Evolutionary conservation across 1,139 yeast genomes (phyloP).

Genomic region (Suhomyces chickasaworum): DNA sequence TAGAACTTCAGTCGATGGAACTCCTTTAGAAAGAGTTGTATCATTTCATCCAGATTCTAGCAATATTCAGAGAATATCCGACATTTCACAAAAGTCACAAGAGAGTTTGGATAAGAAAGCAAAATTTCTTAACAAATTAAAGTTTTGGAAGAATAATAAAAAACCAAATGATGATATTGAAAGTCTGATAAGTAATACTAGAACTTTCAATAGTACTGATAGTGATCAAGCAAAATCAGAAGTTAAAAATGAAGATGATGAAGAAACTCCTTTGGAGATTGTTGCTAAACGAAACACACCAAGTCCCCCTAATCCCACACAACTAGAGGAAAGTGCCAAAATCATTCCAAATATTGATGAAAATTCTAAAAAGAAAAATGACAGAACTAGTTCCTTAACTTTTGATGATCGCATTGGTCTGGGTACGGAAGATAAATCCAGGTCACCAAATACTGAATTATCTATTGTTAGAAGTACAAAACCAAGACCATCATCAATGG

Average conservation of each 20-base stretch:
- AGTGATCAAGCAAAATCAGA: slow-evolving; percentile 3
- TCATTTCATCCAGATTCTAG: slow-evolving; percentile 38
- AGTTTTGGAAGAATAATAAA: slow-evolving; percentile 44
- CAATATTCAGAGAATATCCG: slow-evolving; percentile 17
- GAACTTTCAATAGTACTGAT: slow-evolving; percentile 11
- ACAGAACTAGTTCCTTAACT: slow-evolving; percentile 4
- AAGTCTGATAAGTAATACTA: slow-evolving; percentile 12
- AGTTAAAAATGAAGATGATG: slow-evolving; percentile 7
- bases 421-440: slow-evolving; percentile 8
- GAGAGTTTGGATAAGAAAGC: slow-evolving; percentile 18
- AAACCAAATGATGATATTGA: slow-evolving; percentile 16
- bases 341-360: slow-evolving; percentile 2
- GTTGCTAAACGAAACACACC: slow-evolving; percentile 10
- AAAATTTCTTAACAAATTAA: slow-evolving; percentile 38
- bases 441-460: slow-evolving; percentile 8
- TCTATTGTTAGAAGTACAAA: slow-evolving; percentile 20
- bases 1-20: slow-evolving; percentile 13
- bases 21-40: slow-evolving; percentile 33
- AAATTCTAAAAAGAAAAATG: slow-evolving; percentile 1
- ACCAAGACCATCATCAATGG: slow-evolving; percentile 64
- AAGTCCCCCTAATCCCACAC: slow-evolving; percentile 4
- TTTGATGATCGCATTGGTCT: slow-evolving; percentile 7
- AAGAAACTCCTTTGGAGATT: slow-evolving; percentile 13
- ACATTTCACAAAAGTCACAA: slow-evolving; percentile 3
- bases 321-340: slow-evolving; percentile 4